Evolutionary conservation across 1,139 yeast genomes (phyloP).

Genomic region (Protomyces inouyei): DNA sequence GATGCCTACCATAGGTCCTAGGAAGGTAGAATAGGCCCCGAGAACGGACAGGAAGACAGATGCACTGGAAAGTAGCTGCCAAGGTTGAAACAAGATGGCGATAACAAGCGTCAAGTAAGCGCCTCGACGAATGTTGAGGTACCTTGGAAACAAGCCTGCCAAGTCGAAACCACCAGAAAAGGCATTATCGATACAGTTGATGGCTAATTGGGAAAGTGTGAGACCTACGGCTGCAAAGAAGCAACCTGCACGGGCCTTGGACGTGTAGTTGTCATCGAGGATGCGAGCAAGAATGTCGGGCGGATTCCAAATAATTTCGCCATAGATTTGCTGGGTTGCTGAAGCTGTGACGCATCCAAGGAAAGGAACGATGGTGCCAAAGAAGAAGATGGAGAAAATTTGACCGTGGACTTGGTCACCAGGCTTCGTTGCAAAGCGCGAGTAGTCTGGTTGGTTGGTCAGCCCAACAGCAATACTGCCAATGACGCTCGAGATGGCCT

Average conservation of each 20-base stretch:
- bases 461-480: conserved; percentile 28
- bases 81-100: conserved; percentile 36
- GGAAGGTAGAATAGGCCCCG: conserved; percentile 40
- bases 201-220: conserved; percentile 30
- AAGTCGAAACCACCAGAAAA: conserved; percentile 58
- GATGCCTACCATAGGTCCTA: conserved; percentile 40
- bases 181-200: conserved; percentile 56
- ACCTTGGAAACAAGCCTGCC: conserved; percentile 52
- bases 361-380: conserved; percentile 74
- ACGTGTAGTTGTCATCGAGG: conserved; percentile 27
- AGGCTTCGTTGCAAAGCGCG: conserved; percentile 66
- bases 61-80: conserved; percentile 41
- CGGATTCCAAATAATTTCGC: conserved; percentile 78
- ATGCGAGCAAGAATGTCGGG: conserved; percentile 63
- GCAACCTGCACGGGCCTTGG: conserved; percentile 65
- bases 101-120: conserved; percentile 14
- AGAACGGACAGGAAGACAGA: conserved; percentile 38
- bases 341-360: conserved; percentile 85
- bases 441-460: conserved; percentile 59
- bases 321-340: conserved; percentile 67
- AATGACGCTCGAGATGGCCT: conserved; percentile 31
- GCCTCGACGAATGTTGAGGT: conserved; percentile 48
- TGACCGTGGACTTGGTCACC: conserved; percentile 40
- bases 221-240: conserved; percentile 73
- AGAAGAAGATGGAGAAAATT: conserved; percentile 37